Evolutionary conservation across 164 flowering plant species (phyloP).

Genomic region (Magnolia kwangsiensis): DNA sequence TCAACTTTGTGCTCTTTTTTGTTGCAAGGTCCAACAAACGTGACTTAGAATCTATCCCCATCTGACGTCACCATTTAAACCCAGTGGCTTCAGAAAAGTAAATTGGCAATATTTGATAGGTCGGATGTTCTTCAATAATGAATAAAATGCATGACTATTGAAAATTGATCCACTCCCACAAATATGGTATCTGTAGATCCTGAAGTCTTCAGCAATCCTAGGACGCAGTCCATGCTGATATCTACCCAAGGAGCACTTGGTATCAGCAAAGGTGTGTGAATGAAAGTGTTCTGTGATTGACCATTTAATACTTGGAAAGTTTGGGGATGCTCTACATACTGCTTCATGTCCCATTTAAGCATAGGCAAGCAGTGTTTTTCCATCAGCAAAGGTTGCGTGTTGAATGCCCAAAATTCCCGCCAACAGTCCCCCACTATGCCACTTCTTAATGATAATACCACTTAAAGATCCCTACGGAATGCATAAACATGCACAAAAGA

Average conservation of each 20-base stretch:
- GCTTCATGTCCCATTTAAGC: not conserved
- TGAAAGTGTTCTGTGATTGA: not conserved
- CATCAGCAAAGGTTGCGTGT: too few relatives aligned
- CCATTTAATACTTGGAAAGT: not conserved
- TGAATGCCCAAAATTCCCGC: too few relatives aligned
- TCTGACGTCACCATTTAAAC: not conserved
- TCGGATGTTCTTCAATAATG: not conserved
- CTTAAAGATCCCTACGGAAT: too few relatives aligned
- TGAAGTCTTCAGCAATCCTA: not conserved
- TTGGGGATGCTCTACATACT: not conserved
- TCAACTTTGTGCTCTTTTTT: not conserved
- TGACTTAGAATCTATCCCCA: not conserved
- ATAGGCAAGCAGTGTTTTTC: too few relatives aligned
- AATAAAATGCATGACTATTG: not conserved
- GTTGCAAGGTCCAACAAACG: not conserved
- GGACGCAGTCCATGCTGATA: not conserved
- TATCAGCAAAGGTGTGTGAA: not conserved
- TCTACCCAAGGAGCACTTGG: not conserved
- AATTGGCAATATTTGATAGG: too few relatives aligned
- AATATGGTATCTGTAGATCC: not conserved
- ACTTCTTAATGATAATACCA: too few relatives aligned
- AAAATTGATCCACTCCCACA: not conserved
- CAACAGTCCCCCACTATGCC: too few relatives aligned
- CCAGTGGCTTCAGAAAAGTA: not conserved
- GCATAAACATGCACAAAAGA: too few relatives aligned